These are phyloP conservation scores for Teunomyces pallodes DNA, from an alignment of 805 yeast species.

Conservation along the genomic window DNA sequence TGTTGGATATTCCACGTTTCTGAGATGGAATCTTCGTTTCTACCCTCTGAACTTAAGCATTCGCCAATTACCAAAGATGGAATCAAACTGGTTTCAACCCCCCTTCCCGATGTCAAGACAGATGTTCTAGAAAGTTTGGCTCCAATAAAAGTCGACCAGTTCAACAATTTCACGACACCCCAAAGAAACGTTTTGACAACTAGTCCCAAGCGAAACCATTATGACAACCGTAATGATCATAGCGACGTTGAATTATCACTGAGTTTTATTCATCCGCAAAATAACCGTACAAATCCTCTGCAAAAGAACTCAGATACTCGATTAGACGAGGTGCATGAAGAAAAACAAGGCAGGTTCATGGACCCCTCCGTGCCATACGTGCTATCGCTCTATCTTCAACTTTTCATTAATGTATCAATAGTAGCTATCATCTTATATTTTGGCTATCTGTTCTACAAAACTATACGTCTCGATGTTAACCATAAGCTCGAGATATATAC, in stretches of 20 bases:
- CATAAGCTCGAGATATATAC: slow-evolving; percentile 64
- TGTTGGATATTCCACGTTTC: not conserved
- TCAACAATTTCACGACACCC: slow-evolving; percentile 1
- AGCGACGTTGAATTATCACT: not conserved
- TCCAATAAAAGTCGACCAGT: not conserved
- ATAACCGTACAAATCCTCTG: not conserved
- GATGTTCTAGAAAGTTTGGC: not conserved
- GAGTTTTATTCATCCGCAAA: not conserved
- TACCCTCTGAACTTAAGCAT: not conserved
- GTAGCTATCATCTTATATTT: slow-evolving; percentile 51
- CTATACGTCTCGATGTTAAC: slow-evolving; percentile 68
- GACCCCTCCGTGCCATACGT: slow-evolving; percentile 56
- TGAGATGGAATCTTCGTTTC: not conserved
- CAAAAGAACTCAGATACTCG: not conserved
- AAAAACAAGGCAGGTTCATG: not conserved
- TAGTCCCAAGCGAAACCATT: not conserved
- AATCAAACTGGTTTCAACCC: slow-evolving; percentile 7
- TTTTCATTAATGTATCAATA: slow-evolving; percentile 55
- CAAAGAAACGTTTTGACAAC: not conserved
- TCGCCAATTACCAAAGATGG: slow-evolving; percentile 18
- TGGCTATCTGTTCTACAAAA: slow-evolving; percentile 48
- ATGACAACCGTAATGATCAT: not conserved
- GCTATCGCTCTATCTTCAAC: slow-evolving; percentile 61
- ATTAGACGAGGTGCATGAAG: not conserved
- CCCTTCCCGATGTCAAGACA: slow-evolving; percentile 1